phyloP scores from a whole-genome alignment of 2,329 filamentous ascomycete species.

The Macrophomina pseudophaseolina region DNA sequence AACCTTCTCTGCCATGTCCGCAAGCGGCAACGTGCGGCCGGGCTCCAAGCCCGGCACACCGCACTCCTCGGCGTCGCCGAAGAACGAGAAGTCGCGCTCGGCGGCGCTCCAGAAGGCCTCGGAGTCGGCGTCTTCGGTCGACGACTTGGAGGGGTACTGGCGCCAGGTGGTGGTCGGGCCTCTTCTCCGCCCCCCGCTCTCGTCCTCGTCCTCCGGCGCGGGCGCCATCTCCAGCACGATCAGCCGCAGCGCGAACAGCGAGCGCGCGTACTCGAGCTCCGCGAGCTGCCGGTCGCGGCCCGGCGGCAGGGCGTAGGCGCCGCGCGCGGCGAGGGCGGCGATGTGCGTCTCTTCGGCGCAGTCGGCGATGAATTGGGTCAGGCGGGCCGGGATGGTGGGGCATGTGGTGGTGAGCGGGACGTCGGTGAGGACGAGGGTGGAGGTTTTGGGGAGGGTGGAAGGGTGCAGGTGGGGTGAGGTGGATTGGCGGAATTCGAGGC shows the following conservation, averaged over 20 bases:
- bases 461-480: slow-evolving; percentile 54
- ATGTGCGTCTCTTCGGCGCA: slow-evolving; percentile 62
- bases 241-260: slow-evolving; percentile 60
- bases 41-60: slow-evolving; percentile 54
- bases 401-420: slow-evolving; percentile 54
- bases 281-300: slow-evolving; percentile 57
- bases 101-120: slow-evolving; percentile 66
- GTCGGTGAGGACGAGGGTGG: slow-evolving; percentile 51
- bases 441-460: slow-evolving; percentile 55
- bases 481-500: slow-evolving; percentile 40
- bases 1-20: slow-evolving; percentile 52
- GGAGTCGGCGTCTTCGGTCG: slow-evolving; percentile 64
- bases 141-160: slow-evolving; percentile 55
- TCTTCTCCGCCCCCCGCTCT: slow-evolving; percentile 37
- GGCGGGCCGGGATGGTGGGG: slow-evolving; percentile 40
- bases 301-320: slow-evolving; percentile 65
- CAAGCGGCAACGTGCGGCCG: slow-evolving; percentile 51
- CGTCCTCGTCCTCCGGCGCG: background rate
- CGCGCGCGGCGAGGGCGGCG: slow-evolving; percentile 57
- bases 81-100: slow-evolving; percentile 66
- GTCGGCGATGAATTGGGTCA: slow-evolving; percentile 61
- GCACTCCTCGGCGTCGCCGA: slow-evolving; percentile 60
- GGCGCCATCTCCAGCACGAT: slow-evolving; percentile 60
- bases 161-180: slow-evolving; percentile 52
- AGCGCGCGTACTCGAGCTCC: slow-evolving; percentile 55